Base-by-base conservation (phyloP, 192 early-diverging fungal species). In the Umbelopsis sp. region DNA sequence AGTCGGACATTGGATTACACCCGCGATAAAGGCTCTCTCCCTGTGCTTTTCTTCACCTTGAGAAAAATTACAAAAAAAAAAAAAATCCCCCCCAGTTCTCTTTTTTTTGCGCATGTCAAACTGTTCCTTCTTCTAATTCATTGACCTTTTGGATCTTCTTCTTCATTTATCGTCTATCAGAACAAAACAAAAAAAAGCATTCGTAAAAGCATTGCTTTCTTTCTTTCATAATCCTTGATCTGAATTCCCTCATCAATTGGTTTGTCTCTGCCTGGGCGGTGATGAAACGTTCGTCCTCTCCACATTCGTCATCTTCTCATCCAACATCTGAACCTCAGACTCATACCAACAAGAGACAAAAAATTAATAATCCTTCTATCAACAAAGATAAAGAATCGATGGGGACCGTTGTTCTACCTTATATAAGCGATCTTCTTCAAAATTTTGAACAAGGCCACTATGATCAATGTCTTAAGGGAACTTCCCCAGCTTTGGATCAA, bases 241-340 rank as follows among this genome's bases (percentile, higher is more conserved):
- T 69, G 50, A 49, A 36, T 68, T 74, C 66, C 34, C 54, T 74
- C 43, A 71, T 59, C 26, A 44, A 12, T 49, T 72, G 52, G 66
- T 24, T 74, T 43, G 52, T 56, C 43, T 45, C 53, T 45, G 32
- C 72, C 65, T 45, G 66, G 52, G 72, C 36, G 65, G 73, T 74
- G 50, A 74, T 74, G 73, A 74, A 74, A 74, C 73, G 73, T 44
- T 52, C 67, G 24, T 69, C 73, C 34, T 68, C 66, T 56, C 56
- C 56, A 62, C 56, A 62, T 34, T 62, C 26, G 24, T 62, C 56
- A 62, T 32, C 26, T 62, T 62, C 56, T 17, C 16, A 29, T 34
- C 31, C 56, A 22, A 32, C 56, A 62, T 62, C 56, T 62, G 56
- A 62, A 62, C 56, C 26, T 29, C 25, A 62, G 5, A n/a, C 31